phyloP scores from a whole-genome alignment of 805 yeast species.

The Ogataea methanolica region DNA sequence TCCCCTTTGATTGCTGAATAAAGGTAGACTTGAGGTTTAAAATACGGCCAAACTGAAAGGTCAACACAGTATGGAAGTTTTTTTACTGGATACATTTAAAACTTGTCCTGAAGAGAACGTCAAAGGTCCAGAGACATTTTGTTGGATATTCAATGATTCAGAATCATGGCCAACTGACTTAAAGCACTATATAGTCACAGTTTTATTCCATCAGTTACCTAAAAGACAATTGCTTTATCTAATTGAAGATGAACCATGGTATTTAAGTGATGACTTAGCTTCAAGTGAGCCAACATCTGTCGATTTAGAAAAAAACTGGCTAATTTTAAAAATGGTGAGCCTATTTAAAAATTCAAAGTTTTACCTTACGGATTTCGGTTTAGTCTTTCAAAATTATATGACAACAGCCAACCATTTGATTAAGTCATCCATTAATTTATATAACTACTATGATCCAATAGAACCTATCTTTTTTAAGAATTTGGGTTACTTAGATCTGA shows the following conservation, averaged over 20 bases:
- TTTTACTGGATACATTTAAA: no score
- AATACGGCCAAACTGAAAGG: no score
- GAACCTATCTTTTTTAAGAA: neutral
- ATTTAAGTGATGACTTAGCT: neutral
- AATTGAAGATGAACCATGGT: neutral
- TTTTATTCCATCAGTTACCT: neutral
- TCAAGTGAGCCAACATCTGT: neutral
- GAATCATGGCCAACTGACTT: neutral
- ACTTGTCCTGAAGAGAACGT: neutral
- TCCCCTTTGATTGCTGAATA: no score
- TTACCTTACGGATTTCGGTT: neutral
- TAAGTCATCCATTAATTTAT: neutral
- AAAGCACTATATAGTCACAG: neutral
- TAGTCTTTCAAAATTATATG: neutral
- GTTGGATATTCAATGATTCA: neutral
- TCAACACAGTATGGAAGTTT: no score
- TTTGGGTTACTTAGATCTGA: neutral
- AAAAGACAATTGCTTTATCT: neutral
- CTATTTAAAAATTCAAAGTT: neutral
- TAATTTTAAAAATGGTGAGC: neutral
- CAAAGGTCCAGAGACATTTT: neutral
- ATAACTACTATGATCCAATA: neutral
- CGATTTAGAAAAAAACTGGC: neutral
- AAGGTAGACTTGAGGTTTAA: no score
- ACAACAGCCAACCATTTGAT: neutral